A percentile compares a stretch with the other conserved stretches of the same genome.
Conservation (phyloP, 1,139 yeast genomes). For the Meyerozyma elateridarum region DNA sequence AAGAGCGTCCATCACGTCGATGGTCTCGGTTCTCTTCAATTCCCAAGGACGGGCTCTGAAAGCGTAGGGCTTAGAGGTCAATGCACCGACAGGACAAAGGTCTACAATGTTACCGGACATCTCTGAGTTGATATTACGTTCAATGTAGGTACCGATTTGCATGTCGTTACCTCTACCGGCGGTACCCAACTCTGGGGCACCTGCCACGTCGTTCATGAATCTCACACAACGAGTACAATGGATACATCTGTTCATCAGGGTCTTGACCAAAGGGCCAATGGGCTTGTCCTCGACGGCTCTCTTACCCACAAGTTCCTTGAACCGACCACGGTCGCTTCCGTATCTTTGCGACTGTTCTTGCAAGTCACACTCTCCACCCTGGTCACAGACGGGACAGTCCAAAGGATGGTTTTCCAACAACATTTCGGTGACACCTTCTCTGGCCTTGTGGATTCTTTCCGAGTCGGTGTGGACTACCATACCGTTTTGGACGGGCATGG, state of each 20-base stretch:
- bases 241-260: constrained; percentile 90
- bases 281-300: constrained; percentile 90
- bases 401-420: constrained; percentile 84
- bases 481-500: constrained; percentile 85
- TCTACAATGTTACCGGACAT: constrained; percentile 86
- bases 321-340: constrained; percentile 85
- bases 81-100: constrained; percentile 90
- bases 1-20: constrained; percentile 80
- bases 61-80: constrained; percentile 86
- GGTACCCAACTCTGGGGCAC: constrained; percentile 88
- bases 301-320: constrained; percentile 75
- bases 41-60: constrained; percentile 95
- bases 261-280: constrained; percentile 84
- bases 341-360: constrained; percentile 85
- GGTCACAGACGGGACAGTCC: constrained; percentile 92
- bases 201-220: constrained; percentile 87
- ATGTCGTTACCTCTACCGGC: constrained; percentile 88
- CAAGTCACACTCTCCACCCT: constrained; percentile 92
- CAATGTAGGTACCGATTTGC: constrained; percentile 89
- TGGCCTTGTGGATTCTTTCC: constrained; percentile 76
- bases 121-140: constrained; percentile 80
- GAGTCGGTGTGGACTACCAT: constrained; percentile 83
- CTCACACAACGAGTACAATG: constrained; percentile 92
- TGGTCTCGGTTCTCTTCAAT: constrained; percentile 81
- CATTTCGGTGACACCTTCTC: constrained; percentile 92